Percentiles rank a stretch among this genome's conserved stretches.
phyloP scores from a whole-genome alignment of 139 green algal species.

The Ostreobium quekettii region DNA sequence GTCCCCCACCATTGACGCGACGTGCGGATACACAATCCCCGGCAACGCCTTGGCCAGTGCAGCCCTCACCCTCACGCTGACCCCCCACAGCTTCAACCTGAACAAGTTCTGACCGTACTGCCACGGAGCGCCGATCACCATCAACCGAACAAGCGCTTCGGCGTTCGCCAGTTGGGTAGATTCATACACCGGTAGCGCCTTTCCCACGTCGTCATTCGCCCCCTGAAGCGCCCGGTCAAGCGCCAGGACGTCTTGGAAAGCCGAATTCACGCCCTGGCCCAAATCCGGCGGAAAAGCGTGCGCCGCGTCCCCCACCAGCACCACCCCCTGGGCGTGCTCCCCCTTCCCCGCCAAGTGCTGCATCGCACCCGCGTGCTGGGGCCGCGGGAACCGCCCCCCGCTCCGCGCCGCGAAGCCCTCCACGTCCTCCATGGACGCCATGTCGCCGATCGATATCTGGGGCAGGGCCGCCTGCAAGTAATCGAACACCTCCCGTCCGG shows the following conservation, averaged over 20 bases:
- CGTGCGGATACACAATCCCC: constrained; percentile 20
- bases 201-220: neutral
- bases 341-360: neutral
- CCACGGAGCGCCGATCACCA: constrained; percentile 12
- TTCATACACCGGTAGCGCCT: constrained; percentile 16
- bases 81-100: constrained; percentile 9
- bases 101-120: constrained; percentile 25
- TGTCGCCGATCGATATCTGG: constrained; percentile 9
- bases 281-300: constrained; percentile 35
- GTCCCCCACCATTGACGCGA: constrained; percentile 19
- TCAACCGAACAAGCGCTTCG: constrained; percentile 18
- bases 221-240: constrained; percentile 13
- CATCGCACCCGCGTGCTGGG: constrained; percentile 16
- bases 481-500: constrained; percentile 21
- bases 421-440: neutral
- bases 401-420: constrained; percentile 3
- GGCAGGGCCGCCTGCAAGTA: constrained; percentile 12
- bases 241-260: constrained; percentile 24
- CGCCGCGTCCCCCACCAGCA: constrained; percentile 24
- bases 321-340: constrained; percentile 3
- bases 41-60: constrained; percentile 11
- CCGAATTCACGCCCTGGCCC: constrained; percentile 31
- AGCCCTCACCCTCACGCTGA: constrained; percentile 10
- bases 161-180: constrained; percentile 5
- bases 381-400: constrained; percentile 10